Conservation (phyloP, 768 basidiomycete genomes). For the Calocybe indica region DNA sequence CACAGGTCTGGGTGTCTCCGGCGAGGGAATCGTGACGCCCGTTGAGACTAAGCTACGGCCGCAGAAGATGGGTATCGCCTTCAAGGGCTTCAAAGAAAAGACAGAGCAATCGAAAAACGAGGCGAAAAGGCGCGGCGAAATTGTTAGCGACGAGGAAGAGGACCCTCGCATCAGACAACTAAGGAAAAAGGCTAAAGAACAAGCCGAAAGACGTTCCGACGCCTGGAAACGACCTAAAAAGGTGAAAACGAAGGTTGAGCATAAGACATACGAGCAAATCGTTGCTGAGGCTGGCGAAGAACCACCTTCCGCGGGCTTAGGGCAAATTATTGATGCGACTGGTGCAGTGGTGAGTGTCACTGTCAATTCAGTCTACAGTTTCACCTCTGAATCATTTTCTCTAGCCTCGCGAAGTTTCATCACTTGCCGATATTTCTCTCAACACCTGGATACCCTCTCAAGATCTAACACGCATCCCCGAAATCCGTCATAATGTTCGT, state of each 20-base stretch:
- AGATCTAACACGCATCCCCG: conserved; percentile 87
- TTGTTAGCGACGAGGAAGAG: conserved; percentile 68
- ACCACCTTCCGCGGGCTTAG: conserved; percentile 48
- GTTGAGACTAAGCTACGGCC: conserved; percentile 82
- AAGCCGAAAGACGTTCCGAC: conserved; percentile 59
- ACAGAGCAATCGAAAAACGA: conserved; percentile 81
- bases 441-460: conserved; percentile 83
- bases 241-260: conserved; percentile 78
- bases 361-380: background rate
- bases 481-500: conserved; percentile 93
- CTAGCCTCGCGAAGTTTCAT: conserved; percentile 83
- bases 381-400: conserved; percentile 5
- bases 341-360: conserved; percentile 70
- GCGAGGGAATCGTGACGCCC: conserved; percentile 84
- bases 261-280: conserved; percentile 97
- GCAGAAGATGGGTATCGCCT: conserved; percentile 83
- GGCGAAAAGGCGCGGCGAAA: conserved; percentile 68
- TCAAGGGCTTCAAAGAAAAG: conserved; percentile 83
- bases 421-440: conserved; percentile 69
- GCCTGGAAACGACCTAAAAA: conserved; percentile 86
- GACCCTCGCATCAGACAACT: conserved; percentile 41
- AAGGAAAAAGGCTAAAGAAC: conserved; percentile 49
- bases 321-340: conserved; percentile 91
- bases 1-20: conserved; percentile 65
- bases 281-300: conserved; percentile 80